These are phyloP conservation scores for Beauveria pseudobassiana DNA, from an alignment of 2,329 filamentous ascomycete genomes.

Conservation along the genomic window DNA sequence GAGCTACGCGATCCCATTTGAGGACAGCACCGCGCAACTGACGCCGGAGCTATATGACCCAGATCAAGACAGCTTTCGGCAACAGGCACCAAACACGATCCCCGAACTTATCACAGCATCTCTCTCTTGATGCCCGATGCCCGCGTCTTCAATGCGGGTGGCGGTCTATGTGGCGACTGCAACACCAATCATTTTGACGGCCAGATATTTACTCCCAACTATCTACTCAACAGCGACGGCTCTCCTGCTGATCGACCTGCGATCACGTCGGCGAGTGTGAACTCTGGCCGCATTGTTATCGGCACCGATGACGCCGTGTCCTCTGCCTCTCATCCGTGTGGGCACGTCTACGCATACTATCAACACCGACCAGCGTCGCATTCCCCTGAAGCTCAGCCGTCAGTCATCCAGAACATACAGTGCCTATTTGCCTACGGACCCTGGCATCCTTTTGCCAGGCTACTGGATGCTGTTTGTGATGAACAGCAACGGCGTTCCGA, in stretches of 20 bases:
- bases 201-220: slow-evolving; percentile 48
- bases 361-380: slow-evolving; percentile 50
- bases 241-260: slow-evolving; percentile 30
- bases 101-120: slow-evolving; percentile 43
- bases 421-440: slow-evolving; percentile 36
- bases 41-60: slow-evolving; percentile 41
- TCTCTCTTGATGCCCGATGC: slow-evolving; percentile 42
- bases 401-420: slow-evolving; percentile 26
- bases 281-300: slow-evolving; percentile 23
- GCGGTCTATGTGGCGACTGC: slow-evolving; percentile 42
- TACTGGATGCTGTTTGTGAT: slow-evolving; percentile 48
- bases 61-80: slow-evolving; percentile 29
- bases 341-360: slow-evolving; percentile 46
- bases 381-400: slow-evolving; percentile 31
- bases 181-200: slow-evolving; percentile 44
- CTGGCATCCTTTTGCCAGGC: slow-evolving; percentile 43
- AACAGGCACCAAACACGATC: slow-evolving; percentile 29
- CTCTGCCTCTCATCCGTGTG: slow-evolving; percentile 33
- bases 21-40: slow-evolving; percentile 33
- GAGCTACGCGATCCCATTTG: slow-evolving; percentile 33
- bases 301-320: slow-evolving; percentile 17
- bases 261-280: slow-evolving; percentile 28
- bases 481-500: slow-evolving; percentile 35
- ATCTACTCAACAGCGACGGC: slow-evolving; percentile 42
- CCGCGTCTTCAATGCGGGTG: slow-evolving; percentile 42